Evolutionary conservation across 371 early-diverging fungal genomes (phyloP).

Genomic region (Mortierella sp.): DNA sequence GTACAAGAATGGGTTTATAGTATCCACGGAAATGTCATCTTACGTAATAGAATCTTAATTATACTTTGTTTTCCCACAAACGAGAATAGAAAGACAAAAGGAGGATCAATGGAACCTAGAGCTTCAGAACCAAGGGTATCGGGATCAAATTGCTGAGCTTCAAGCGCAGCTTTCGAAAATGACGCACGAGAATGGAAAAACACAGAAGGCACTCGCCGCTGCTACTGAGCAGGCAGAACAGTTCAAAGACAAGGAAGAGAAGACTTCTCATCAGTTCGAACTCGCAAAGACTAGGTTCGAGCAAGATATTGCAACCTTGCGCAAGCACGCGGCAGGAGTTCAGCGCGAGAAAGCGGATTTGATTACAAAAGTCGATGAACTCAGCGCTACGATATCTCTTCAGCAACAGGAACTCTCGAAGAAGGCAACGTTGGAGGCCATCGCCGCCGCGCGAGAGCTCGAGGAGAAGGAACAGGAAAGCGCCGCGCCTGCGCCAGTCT

Average conservation of each 20-base stretch:
- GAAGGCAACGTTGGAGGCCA: slow-evolving; percentile 43
- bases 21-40: neutral
- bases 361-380: slow-evolving; percentile 69
- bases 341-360: slow-evolving; percentile 79
- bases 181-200: slow-evolving; percentile 67
- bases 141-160: slow-evolving; percentile 66
- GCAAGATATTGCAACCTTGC: slow-evolving; percentile 73
- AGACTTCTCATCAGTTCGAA: slow-evolving; percentile 65
- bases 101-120: slow-evolving; percentile 75
- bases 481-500: slow-evolving; percentile 16
- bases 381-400: slow-evolving; percentile 53
- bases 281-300: slow-evolving; percentile 72
- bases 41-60: neutral
- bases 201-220: slow-evolving; percentile 64
- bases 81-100: slow-evolving; percentile 63
- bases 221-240: slow-evolving; percentile 73
- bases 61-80: slow-evolving; percentile 1
- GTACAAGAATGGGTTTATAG: slow-evolving; percentile 40
- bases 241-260: slow-evolving; percentile 75
- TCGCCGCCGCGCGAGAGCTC: slow-evolving; percentile 34
- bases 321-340: slow-evolving; percentile 68
- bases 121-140: slow-evolving; percentile 69
- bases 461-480: slow-evolving; percentile 21
- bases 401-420: slow-evolving; percentile 40
- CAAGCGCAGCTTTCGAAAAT: slow-evolving; percentile 68